Conservation (phyloP, 345 rosid species). For the Populus simonii region DNA sequence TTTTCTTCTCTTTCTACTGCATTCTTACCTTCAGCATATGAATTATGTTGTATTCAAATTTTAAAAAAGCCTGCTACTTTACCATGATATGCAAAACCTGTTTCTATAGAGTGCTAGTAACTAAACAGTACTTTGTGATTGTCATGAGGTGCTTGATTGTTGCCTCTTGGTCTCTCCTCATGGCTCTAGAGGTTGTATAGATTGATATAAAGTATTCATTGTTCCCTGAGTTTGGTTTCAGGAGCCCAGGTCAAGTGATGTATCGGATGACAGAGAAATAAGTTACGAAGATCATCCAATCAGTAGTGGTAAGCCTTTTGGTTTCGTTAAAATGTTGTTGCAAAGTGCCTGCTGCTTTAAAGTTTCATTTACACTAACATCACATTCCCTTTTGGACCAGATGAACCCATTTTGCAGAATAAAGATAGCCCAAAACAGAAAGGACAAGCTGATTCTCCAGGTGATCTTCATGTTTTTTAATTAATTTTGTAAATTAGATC, state of each 20-base stretch:
- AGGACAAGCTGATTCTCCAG: conserved; percentile 18
- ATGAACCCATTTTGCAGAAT: conserved; percentile 12
- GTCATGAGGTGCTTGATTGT: not conserved
- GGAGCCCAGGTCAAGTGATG: conserved; percentile 13
- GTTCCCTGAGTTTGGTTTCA: conserved; percentile 17
- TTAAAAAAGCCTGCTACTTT: not conserved
- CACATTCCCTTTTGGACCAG: conserved; percentile 20
- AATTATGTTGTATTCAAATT: not conserved
- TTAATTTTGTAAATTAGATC: conserved; percentile 9
- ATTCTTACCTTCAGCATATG: not conserved
- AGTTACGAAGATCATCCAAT: conserved; percentile 16
- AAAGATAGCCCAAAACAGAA: conserved; percentile 8
- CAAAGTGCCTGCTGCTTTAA: not conserved
- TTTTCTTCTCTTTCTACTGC: not conserved
- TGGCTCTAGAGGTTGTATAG: not conserved
- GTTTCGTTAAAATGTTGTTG: conserved; percentile 5
- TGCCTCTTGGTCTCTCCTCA: not conserved
- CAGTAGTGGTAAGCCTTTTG: conserved; percentile 26
- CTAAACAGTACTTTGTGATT: not conserved
- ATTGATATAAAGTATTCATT: conserved; percentile 1
- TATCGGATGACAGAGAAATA: conserved; percentile 16
- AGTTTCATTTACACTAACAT: not conserved
- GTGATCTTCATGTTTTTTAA: conserved; percentile 12
- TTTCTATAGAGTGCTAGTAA: not conserved
- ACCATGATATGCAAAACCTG: not conserved